These are phyloP conservation scores for Ceratocystis papillata DNA, from an alignment of 2,329 filamentous ascomycete genomes.

Conservation along the genomic window DNA sequence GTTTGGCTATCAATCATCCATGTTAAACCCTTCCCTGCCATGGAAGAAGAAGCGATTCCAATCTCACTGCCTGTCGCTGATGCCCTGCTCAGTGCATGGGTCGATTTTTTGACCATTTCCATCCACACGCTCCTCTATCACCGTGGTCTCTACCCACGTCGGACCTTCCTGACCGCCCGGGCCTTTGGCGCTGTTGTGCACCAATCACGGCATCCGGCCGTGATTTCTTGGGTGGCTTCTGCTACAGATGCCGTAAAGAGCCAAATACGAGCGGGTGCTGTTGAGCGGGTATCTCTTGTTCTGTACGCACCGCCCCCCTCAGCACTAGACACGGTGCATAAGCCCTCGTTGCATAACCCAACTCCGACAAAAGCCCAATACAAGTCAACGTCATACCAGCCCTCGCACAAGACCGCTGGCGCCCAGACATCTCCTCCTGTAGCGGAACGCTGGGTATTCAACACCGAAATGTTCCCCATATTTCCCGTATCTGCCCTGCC, in stretches of 20 bases:
- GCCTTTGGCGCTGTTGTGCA: slow-evolving; percentile 77
- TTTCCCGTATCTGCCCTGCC: slow-evolving; percentile 25
- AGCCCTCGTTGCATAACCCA: background rate
- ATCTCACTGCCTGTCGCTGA: slow-evolving; percentile 37
- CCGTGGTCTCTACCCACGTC: slow-evolving; percentile 63
- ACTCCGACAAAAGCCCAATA: background rate
- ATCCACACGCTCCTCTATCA: slow-evolving; percentile 81
- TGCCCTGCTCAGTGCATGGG: slow-evolving; percentile 57
- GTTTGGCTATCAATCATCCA: background rate
- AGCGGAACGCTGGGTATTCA: slow-evolving; percentile 22
- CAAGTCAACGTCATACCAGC: background rate
- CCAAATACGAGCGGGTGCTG: slow-evolving; percentile 52
- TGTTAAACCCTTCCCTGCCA: background rate
- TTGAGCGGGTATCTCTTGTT: slow-evolving; percentile 40
- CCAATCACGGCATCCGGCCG: slow-evolving; percentile 73
- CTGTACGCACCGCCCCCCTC: slow-evolving; percentile 32
- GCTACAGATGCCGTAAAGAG: slow-evolving; percentile 60
- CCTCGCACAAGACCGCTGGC: background rate
- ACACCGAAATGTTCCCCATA: slow-evolving; percentile 17
- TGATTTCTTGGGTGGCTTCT: slow-evolving; percentile 77
- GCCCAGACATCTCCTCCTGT: background rate
- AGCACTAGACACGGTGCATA: slow-evolving; percentile 18
- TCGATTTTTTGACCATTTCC: slow-evolving; percentile 68
- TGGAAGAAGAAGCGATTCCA: slow-evolving; percentile 18
- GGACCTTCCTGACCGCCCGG: slow-evolving; percentile 66